A percentile compares a stretch with the other conserved stretches of the same genome.
These are phyloP conservation scores for Rubia balearica DNA, from an alignment of 305 asterid species.

Conservation along the genomic window DNA sequence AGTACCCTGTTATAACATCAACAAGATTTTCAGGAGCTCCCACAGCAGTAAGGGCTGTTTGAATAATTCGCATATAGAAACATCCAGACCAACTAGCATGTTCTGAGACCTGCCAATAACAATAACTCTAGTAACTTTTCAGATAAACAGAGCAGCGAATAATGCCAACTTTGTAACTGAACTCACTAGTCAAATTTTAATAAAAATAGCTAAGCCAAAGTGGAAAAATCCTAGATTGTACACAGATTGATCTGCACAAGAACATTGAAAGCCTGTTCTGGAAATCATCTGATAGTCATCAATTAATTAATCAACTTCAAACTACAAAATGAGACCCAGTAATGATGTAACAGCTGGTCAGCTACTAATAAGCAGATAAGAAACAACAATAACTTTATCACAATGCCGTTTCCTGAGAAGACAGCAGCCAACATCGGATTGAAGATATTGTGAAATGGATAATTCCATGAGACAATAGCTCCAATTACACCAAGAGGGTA, in stretches of 20 bases:
- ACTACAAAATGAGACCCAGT: neutral
- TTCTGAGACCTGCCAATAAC: conserved; percentile 70
- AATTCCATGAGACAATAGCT: conserved; percentile 98
- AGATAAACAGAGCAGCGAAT: neutral
- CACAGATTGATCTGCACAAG: neutral
- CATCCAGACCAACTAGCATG: conserved; percentile 99
- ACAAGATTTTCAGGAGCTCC: conserved; percentile 99
- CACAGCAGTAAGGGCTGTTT: conserved; percentile 86
- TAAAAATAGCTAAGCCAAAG: neutral
- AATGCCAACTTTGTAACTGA: neutral
- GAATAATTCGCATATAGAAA: conserved; percentile 86
- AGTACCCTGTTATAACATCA: conserved; percentile 96
- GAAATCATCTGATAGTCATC: neutral
- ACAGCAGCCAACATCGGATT: conserved; percentile 98
- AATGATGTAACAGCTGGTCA: conserved; percentile 8
- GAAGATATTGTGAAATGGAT: conserved; percentile 95
- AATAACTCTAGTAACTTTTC: conserved; percentile 4
- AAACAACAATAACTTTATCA: conserved; percentile 57
- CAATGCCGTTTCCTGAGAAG: conserved; percentile 93
- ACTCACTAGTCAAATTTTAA: neutral
- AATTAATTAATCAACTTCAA: neutral
- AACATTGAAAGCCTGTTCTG: neutral
- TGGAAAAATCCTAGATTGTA: neutral
- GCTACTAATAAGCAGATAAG: neutral
- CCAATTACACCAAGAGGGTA: conserved; percentile 94